Conservation (phyloP, 306 rosid genomes). For the Pyrus betulifolia region DNA sequence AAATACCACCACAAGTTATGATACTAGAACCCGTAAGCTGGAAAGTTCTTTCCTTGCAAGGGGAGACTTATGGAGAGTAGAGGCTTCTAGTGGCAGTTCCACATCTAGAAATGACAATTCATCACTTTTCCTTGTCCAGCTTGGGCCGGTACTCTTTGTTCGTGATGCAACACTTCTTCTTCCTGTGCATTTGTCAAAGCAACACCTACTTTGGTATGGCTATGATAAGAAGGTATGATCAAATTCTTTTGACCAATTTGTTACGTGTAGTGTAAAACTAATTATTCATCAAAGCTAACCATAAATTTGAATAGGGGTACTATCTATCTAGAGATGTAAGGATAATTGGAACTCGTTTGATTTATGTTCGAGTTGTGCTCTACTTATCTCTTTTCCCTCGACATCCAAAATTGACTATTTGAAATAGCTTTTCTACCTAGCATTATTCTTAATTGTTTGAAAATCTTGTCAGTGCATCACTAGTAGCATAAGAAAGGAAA, state of each 20-base stretch:
- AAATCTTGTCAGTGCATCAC: neutral
- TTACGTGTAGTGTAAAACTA: neutral
- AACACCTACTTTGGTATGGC: slow-evolving; percentile 96
- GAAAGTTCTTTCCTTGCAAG: slow-evolving; percentile 84
- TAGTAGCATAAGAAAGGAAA: neutral
- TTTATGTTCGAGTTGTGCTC: neutral
- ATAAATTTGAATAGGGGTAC: neutral
- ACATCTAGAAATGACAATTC: slow-evolving; percentile 72
- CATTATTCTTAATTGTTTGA: neutral
- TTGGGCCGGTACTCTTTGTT: slow-evolving; percentile 87
- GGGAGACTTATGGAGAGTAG: slow-evolving; percentile 97
- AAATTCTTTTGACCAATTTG: slow-evolving; percentile 7
- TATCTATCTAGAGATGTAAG: neutral
- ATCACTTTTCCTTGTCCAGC: slow-evolving; percentile 86
- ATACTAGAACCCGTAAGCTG: slow-evolving; percentile 75
- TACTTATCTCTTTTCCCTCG: neutral
- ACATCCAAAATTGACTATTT: neutral
- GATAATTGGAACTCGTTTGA: neutral
- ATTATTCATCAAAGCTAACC: neutral
- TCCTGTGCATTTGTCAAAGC: slow-evolving; percentile 92
- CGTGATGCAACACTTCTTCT: slow-evolving; percentile 92
- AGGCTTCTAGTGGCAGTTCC: slow-evolving; percentile 79
- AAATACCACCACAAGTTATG: slow-evolving; percentile 74
- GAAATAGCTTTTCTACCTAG: neutral
- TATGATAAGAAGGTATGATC: slow-evolving; percentile 83